Evolutionary conservation across 495 filamentous ascomycete species (phyloP), one percentile per base, ranked within the genome.

Genomic region (Penicillium cinerascens): DNA sequence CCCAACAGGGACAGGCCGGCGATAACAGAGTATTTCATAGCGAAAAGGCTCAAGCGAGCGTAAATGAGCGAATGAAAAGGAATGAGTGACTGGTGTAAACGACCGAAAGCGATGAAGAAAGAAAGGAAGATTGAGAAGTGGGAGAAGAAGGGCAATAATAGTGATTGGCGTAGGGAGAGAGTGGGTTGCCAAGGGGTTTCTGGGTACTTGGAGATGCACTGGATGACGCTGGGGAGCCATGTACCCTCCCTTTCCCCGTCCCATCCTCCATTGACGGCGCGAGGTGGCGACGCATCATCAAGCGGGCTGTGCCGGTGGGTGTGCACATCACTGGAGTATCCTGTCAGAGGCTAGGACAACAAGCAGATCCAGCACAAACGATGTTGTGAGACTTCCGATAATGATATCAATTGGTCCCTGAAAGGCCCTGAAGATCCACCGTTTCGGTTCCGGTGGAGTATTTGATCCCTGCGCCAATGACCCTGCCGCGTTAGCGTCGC

Each of bases 1-100:
- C 81, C 62, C 42, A 84, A 56, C 44, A 73, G 57, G 55, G 71
- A 66, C 51, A 82, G 67, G 56, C 76, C 78, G 37, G 79, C 75
- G 23, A 79, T 52, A 54, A 74, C 54, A 10, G 77, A 71, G 48
- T 62, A 60, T 65, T 77, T 79, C 75, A 78, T 78, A 54, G 46
- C 42, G 29, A 39, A 33, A 25, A 33, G 48, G 27, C 54, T 49
- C 46, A 47, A 54, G 36, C 54, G 44, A 52, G 41, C 47, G 53
- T 54, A 22, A 42, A 38, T 11, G 36, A 36, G 18, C n/a, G 37
- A 39, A 39, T 23, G 48, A 0, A 51, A 62, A 63, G 27, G 56
- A 60, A 51, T 38, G 61, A 69, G 23, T 39, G 11, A 40, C 39
- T 46, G 20, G 25, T 23, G 49, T 26, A 40, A 56, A 47, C 47